phyloP scores from a whole-genome alignment of 805 yeast species.

The Yarrowia alimentaria region DNA sequence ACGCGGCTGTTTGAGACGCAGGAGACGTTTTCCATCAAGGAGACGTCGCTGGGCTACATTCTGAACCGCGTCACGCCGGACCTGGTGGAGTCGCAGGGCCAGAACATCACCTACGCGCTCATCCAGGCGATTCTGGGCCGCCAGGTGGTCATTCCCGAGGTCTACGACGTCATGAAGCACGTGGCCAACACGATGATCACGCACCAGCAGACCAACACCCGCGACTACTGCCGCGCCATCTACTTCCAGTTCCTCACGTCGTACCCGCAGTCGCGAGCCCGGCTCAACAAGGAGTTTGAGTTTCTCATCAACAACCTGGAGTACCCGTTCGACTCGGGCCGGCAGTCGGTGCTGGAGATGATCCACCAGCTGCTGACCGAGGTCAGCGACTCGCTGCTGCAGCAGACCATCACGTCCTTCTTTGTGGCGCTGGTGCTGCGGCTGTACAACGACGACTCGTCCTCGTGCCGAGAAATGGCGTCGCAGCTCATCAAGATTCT shows the following conservation, averaged over 20 bases:
- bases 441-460: constrained; percentile 70
- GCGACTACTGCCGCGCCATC: constrained; percentile 80
- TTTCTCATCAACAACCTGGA: constrained; percentile 75
- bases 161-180: constrained; percentile 82
- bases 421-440: constrained; percentile 80
- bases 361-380: constrained; percentile 67
- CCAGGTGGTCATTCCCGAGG: constrained; percentile 76
- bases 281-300: constrained; percentile 77
- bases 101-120: constrained; percentile 83
- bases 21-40: constrained; percentile 62
- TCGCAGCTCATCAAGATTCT: constrained; percentile 56
- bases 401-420: constrained; percentile 54
- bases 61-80: constrained; percentile 77
- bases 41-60: constrained; percentile 68
- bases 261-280: constrained; percentile 87
- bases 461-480: constrained; percentile 83
- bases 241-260: constrained; percentile 87
- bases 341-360: constrained; percentile 88
- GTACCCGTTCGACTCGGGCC: constrained; percentile 82
- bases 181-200: constrained; percentile 86
- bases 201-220: constrained; percentile 74
- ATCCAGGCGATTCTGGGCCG: constrained; percentile 73
- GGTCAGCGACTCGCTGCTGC: constrained; percentile 56
- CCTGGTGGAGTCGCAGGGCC: constrained; percentile 82
- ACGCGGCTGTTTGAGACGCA: constrained; percentile 70